A percentile compares a stretch with the other conserved stretches of the same genome.
Evolutionary conservation across 345 rosid species (phyloP).

Genomic region (Toxicodendron radicans): DNA sequence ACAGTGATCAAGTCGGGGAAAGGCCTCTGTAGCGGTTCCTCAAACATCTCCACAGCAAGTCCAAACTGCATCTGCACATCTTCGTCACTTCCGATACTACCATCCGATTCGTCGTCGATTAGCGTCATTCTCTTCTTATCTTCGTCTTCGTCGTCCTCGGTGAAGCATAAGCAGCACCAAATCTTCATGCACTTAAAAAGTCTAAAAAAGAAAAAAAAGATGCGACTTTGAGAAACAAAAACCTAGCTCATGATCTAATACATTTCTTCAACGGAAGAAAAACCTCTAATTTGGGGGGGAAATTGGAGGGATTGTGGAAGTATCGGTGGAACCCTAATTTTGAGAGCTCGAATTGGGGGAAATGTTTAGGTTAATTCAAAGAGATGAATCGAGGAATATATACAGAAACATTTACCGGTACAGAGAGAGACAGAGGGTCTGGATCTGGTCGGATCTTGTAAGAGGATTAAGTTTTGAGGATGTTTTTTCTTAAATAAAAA

Average conservation of each 20-base stretch:
- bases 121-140: slow-evolving; percentile 35
- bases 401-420: background rate
- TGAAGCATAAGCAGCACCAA: slow-evolving; percentile 81
- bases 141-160: slow-evolving; percentile 41
- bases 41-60: background rate
- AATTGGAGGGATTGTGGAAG: slow-evolving; percentile 3
- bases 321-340: slow-evolving; percentile 13
- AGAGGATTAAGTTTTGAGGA: slow-evolving; percentile 9
- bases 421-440: slow-evolving; percentile 5
- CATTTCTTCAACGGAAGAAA: slow-evolving; percentile 28
- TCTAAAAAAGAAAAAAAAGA: background rate
- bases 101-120: slow-evolving; percentile 35
- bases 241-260: slow-evolving; percentile 59
- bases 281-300: slow-evolving; percentile 22
- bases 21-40: slow-evolving; percentile 14
- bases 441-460: slow-evolving; percentile 49
- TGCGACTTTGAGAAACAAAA: slow-evolving; percentile 20
- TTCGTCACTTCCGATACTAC: slow-evolving; percentile 25
- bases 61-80: slow-evolving; percentile 7
- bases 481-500: background rate
- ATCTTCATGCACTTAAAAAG: slow-evolving; percentile 72
- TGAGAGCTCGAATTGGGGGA: background rate
- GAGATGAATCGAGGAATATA: slow-evolving; percentile 16
- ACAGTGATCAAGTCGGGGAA: slow-evolving; percentile 39
- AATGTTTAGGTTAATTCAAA: background rate